These are phyloP conservation scores for Cyberlindnera xishuangbannaensis DNA, from an alignment of 805 yeast genomes.

Conservation along the genomic window DNA sequence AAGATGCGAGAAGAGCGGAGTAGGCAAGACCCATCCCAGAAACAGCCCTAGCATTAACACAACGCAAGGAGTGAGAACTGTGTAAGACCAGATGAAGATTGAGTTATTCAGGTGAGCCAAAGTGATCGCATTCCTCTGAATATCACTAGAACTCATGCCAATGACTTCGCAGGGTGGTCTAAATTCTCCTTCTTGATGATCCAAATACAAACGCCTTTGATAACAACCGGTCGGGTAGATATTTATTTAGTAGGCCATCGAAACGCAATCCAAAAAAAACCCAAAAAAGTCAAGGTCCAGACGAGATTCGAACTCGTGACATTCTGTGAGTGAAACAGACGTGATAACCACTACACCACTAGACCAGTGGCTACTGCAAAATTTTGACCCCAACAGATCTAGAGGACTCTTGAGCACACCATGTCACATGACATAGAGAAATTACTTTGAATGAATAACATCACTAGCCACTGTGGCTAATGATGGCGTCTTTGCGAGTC, in stretches of 20 bases:
- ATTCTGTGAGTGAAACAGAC: conserved; percentile 32
- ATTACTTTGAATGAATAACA: not conserved
- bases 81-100: not conserved
- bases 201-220: too few species aligned
- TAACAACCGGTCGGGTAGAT: too few species aligned
- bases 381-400: too few species aligned
- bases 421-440: conserved; percentile 8
- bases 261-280: too few species aligned
- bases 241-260: too few species aligned
- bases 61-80: not conserved
- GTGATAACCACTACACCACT: conserved; percentile 33
- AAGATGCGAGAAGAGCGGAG: not conserved
- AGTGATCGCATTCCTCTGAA: not conserved
- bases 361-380: too few species aligned
- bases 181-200: too few species aligned
- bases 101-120: not conserved
- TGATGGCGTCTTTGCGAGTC: not conserved
- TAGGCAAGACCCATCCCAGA: not conserved
- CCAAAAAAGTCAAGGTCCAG: conserved; percentile 22
- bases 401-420: too few species aligned
- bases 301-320: conserved; percentile 32
- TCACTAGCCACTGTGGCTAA: conserved; percentile 11
- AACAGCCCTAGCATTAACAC: not conserved
- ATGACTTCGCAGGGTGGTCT: too few species aligned
- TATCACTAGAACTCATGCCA: too few species aligned